phyloP scores from a whole-genome alignment of 495 filamentous ascomycete genomes.

The Saxophila tyrrhenica region DNA sequence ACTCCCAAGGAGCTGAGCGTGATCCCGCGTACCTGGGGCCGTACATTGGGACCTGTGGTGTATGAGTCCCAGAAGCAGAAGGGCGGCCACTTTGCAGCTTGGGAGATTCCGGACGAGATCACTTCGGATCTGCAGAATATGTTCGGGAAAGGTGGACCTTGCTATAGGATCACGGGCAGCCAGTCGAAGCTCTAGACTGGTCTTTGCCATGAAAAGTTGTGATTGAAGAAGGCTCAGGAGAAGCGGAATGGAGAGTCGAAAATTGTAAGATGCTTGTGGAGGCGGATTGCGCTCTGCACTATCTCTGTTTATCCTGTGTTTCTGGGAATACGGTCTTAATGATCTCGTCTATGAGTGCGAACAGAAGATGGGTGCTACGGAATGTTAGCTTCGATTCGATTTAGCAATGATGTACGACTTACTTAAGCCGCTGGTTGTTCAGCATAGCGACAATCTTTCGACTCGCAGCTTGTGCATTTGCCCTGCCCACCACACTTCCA shows the following conservation, averaged over 20 bases:
- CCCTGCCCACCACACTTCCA: constrained; percentile 33
- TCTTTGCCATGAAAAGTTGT: not conserved
- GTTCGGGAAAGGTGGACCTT: constrained; percentile 21
- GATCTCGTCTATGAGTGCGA: constrained; percentile 31
- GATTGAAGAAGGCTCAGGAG: too few relatives aligned
- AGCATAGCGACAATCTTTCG: constrained; percentile 28
- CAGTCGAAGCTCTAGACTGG: constrained; percentile 5
- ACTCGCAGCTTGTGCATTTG: constrained; percentile 30
- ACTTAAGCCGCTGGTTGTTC: constrained; percentile 35
- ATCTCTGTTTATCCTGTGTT: constrained; percentile 3
- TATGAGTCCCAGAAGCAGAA: constrained; percentile 27
- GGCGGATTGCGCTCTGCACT: not conserved
- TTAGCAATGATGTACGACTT: constrained; percentile 16
- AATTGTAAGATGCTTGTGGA: too few relatives aligned
- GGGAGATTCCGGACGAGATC: constrained; percentile 30
- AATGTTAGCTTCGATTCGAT: constrained; percentile 1
- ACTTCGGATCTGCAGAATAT: constrained; percentile 27
- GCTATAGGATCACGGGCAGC: constrained; percentile 6
- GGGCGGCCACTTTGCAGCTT: constrained; percentile 34
- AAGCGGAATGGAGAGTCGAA: too few relatives aligned
- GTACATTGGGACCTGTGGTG: constrained; percentile 21
- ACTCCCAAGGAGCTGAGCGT: constrained; percentile 19
- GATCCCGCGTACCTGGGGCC: constrained; percentile 17
- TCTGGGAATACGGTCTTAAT: constrained; percentile 28
- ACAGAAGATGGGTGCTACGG: constrained; percentile 29